Evolutionary conservation across 192 early-diverging fungal species (phyloP), one percentile per base, ranked within the genome.

Genomic region (Diversispora eburnea): DNA sequence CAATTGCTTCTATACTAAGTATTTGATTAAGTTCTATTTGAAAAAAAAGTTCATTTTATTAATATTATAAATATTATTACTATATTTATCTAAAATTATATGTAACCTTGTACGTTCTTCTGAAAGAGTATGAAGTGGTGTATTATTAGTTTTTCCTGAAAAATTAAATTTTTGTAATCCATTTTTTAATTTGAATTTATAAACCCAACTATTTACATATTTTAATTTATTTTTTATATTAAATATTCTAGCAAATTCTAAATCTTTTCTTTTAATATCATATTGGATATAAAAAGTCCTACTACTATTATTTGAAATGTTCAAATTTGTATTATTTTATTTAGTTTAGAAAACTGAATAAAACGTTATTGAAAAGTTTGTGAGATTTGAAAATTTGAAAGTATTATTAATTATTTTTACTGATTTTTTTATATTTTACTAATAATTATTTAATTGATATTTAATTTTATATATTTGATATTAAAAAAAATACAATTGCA

Each of bases 401-500:
- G 47, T 66, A 10, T 66, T 66, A 19, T 5, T 25, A 66, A 66
- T 25, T 19, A 15, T 66, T 22, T 15, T 66, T 33, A 2, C 2
- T 2, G 25, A 33, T 33, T 33, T 33, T 33, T 33, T 2, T 2
- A 33, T 33, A 33, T 33, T 33, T 33, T 33, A 33, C 25, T 33
- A 33, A 33, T 33, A 33, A 2, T 33, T 33, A 2, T 33, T 66
- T 43, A n/a, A 20, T 66, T 13, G 47, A 66, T 20, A 47, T 61
- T 61, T 41, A 61, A 39, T 45, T 19, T 8, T 66, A 3, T 17
- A 39, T 61, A 61, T 61, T 61, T 61, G 13, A 47, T 5, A 25
- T 66, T 66, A 66, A 66, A 66, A 47, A 48, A 49, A 6, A 49
- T n/a, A 43, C 45, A 47, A 66, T 0, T 20, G 43, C 45, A 66